Conservation (phyloP, 1,139 yeast genomes). For the Sugiyamaella grinbergsii region DNA sequence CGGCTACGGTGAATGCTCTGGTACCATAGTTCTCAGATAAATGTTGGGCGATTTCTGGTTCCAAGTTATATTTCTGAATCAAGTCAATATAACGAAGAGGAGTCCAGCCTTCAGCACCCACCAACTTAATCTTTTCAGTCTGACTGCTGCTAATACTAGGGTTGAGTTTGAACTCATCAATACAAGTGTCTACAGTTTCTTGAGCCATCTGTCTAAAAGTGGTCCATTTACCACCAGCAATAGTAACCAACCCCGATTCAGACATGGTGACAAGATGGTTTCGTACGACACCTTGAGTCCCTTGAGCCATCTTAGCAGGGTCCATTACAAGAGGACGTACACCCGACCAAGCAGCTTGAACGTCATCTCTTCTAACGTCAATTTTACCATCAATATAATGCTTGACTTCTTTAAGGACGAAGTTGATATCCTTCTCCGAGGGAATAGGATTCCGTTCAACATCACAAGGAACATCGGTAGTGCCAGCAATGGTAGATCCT, state of each 20-base stretch:
- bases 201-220: constrained; percentile 98
- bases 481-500: constrained; percentile 94
- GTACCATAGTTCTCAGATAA: constrained; percentile 88
- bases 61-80: constrained; percentile 75
- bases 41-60: constrained; percentile 78
- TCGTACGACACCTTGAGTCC: constrained; percentile 84
- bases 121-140: constrained; percentile 62
- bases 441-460: constrained; percentile 69
- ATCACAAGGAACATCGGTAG: constrained; percentile 85
- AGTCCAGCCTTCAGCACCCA: constrained; percentile 72
- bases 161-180: constrained; percentile 53
- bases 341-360: constrained; percentile 95
- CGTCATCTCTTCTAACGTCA: constrained; percentile 88
- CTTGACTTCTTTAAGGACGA: constrained; percentile 82
- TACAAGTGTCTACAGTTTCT: constrained; percentile 81
- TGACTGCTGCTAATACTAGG: constrained; percentile 53
- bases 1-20: constrained; percentile 68
- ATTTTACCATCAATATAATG: constrained; percentile 74
- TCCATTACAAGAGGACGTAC: constrained; percentile 92
- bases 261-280: constrained; percentile 80
- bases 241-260: constrained; percentile 75
- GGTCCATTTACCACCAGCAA: constrained; percentile 98
- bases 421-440: constrained; percentile 85
- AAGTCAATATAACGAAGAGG: constrained; percentile 75
- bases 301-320: constrained; percentile 63